Evolutionary conservation across 495 filamentous ascomycete species (phyloP), one percentile per base, ranked within the genome.

Genomic region (Tuber melanosporum): DNA sequence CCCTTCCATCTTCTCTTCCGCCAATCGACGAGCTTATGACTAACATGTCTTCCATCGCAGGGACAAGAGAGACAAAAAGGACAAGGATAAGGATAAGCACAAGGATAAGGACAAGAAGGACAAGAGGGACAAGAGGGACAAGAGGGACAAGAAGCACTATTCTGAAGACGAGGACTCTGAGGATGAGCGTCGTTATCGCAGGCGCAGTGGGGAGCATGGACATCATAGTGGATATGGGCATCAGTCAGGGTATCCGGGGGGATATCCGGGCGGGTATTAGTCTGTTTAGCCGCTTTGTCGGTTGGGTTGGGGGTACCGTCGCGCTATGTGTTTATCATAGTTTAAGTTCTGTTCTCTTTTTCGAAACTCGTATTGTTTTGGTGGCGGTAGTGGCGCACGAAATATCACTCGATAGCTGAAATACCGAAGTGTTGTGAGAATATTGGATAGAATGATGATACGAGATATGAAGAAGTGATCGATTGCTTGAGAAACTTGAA

Each of bases 21-120:
- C 22, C 2, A 26, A 62, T 26, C 57, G 12, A 36, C 12, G 26
- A 14, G 8, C 26, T 5, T 66, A 36, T 66, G 26, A 7, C 26
- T 66, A 66, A 66, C 5, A 26, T 0, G 57, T 66, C 26, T 36
- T 66, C 12, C 12, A 15, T 12, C 14, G 10, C 26, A 36, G 57
- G 57, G 57, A 66, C 57, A 66, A 36, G 17, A 66, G 36, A 1
- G 57, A 66, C 26, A 66, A 36, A 66, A 66, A 36, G 26, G 57
- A 66, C 26, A 66, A 66, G 32, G 57, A 66, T 8, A 66, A 74
- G 36, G 57, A 74, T 10, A 70, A 49, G 17, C 12, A 74, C 12
- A 70, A 39, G n/a, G 22, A 39, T 10, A 70, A 49, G 36, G 57
- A 57, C 10, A 69, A 70, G 36, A 32, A 70, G 17, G 57, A 70